Evolutionary conservation across 768 basidiomycete genomes (phyloP).

Genomic region (Glaciozyma antarctica): DNA sequence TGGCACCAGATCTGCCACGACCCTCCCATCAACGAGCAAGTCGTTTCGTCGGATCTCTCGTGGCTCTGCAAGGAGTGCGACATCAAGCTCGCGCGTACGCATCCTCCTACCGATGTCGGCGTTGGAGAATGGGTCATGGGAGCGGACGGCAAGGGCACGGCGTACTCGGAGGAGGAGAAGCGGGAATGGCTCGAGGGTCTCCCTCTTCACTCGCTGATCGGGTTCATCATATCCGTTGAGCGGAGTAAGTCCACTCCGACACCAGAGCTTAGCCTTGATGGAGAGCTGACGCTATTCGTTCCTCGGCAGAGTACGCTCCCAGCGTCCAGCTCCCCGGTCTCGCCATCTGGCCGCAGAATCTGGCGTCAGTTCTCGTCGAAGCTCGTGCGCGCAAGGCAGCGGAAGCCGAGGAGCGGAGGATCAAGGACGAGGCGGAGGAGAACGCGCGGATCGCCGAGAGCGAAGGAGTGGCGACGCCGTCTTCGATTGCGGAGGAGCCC

Average conservation of each 20-base stretch:
- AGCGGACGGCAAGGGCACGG: neutral
- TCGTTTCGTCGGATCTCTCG: slow-evolving; percentile 16
- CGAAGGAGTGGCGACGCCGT: neutral
- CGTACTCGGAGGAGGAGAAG: slow-evolving; percentile 8
- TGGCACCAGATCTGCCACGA: slow-evolving; percentile 23
- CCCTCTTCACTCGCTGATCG: slow-evolving; percentile 10
- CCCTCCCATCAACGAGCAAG: slow-evolving; percentile 10
- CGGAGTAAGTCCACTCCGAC: slow-evolving; percentile 7
- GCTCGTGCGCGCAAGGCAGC: neutral
- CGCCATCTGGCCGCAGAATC: slow-evolving; percentile 20
- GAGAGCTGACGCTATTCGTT: neutral
- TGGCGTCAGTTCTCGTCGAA: neutral
- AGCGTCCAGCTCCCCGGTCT: neutral
- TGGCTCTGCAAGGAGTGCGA: slow-evolving; percentile 21
- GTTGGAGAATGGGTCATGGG: slow-evolving; percentile 17
- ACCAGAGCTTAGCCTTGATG: too few relatives aligned
- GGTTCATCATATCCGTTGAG: slow-evolving; percentile 18
- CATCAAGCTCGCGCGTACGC: slow-evolving; percentile 9
- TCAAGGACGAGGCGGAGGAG: slow-evolving; percentile 21
- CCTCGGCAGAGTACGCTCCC: slow-evolving; percentile 7
- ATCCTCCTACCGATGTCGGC: slow-evolving; percentile 1
- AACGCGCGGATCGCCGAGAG: neutral
- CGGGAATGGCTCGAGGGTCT: slow-evolving; percentile 17
- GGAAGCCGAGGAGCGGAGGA: slow-evolving; percentile 13
- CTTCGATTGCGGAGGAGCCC: too few relatives aligned